A percentile compares a stretch with the other conserved stretches of the same genome.
phyloP scores from a whole-genome alignment of 768 basidiomycete species.

The Psilocybe subaeruginosa region DNA sequence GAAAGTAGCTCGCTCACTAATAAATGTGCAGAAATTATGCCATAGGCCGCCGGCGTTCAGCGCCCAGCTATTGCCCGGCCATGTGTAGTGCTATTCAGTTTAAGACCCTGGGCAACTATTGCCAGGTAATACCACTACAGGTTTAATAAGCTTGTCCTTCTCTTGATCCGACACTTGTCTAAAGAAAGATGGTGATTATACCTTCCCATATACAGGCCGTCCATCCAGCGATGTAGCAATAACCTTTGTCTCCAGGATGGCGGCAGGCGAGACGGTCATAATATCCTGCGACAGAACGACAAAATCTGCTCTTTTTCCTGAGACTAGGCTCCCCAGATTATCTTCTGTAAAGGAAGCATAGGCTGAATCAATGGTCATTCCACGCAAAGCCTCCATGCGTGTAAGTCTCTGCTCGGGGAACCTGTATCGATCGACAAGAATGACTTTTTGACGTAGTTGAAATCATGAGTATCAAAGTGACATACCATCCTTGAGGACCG shows the following conservation, averaged over 20 bases:
- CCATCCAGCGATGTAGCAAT: slow-evolving; percentile 85
- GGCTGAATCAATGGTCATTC: slow-evolving; percentile 86
- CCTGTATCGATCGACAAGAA: slow-evolving; percentile 41
- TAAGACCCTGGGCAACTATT: too few species aligned
- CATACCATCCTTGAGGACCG: slow-evolving; percentile 81
- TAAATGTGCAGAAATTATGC: too few species aligned
- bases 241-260: slow-evolving; percentile 71
- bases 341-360: slow-evolving; percentile 84
- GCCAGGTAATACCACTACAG: too few species aligned
- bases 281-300: slow-evolving; percentile 83
- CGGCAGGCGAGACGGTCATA: slow-evolving; percentile 57
- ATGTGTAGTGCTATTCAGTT: too few species aligned
- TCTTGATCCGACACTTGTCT: too few species aligned
- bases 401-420: slow-evolving; percentile 81
- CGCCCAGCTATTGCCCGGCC: too few species aligned
- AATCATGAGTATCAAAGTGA: slow-evolving; percentile 3
- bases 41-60: too few species aligned
- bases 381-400: slow-evolving; percentile 75
- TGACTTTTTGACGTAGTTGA: too few species aligned
- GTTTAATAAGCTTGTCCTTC: too few species aligned
- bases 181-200: slow-evolving; percentile 16
- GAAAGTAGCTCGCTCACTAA: too few species aligned
- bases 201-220: slow-evolving; percentile 38
- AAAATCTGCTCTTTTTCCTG: slow-evolving; percentile 84
- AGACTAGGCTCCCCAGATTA: slow-evolving; percentile 69